Evolutionary conservation across 441 rosid genomes (phyloP).

Genomic region (Pelargonium myrrhifolium): DNA sequence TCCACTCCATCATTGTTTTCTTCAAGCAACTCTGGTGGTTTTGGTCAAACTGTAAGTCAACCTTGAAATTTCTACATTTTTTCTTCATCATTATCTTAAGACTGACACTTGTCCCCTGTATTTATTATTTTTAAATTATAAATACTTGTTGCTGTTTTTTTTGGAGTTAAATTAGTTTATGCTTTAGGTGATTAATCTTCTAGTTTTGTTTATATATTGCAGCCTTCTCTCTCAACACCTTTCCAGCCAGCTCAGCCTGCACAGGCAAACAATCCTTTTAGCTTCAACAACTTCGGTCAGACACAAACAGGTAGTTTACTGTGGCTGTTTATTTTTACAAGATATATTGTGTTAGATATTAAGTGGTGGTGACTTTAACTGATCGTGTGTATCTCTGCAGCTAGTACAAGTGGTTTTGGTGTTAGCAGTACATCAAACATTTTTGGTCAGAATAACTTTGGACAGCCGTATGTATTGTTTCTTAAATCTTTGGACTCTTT

Average conservation of each 20-base stretch:
- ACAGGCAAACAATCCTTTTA: slow-evolving; percentile 43
- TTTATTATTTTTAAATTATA: not conserved
- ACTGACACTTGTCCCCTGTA: too few relatives aligned
- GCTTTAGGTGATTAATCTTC: not conserved
- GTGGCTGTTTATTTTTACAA: not conserved
- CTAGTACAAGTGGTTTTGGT: slow-evolving; percentile 30
- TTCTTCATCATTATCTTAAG: not conserved
- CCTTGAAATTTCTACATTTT: not conserved
- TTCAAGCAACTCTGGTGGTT: slow-evolving; percentile 38
- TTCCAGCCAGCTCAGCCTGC: slow-evolving; percentile 61
- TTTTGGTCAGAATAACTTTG: slow-evolving; percentile 43
- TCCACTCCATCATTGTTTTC: slow-evolving; percentile 43
- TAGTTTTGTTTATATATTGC: slow-evolving; percentile 20
- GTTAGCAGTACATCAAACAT: slow-evolving; percentile 33
- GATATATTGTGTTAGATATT: not conserved
- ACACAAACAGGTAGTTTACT: slow-evolving; percentile 42
- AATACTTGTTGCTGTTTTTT: not conserved
- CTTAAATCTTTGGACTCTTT: slow-evolving; percentile 6
- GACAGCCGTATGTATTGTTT: slow-evolving; percentile 46
- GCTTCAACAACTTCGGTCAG: slow-evolving; percentile 50
- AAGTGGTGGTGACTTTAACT: slow-evolving; percentile 14
- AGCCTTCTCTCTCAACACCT: slow-evolving; percentile 44
- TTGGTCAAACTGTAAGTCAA: slow-evolving; percentile 51
- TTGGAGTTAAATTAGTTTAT: not conserved
- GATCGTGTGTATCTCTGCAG: slow-evolving; percentile 23